These are phyloP conservation scores for Auxenochlorella pyrenoidosa DNA, from an alignment of 139 green algal genomes.

Conservation along the genomic window DNA sequence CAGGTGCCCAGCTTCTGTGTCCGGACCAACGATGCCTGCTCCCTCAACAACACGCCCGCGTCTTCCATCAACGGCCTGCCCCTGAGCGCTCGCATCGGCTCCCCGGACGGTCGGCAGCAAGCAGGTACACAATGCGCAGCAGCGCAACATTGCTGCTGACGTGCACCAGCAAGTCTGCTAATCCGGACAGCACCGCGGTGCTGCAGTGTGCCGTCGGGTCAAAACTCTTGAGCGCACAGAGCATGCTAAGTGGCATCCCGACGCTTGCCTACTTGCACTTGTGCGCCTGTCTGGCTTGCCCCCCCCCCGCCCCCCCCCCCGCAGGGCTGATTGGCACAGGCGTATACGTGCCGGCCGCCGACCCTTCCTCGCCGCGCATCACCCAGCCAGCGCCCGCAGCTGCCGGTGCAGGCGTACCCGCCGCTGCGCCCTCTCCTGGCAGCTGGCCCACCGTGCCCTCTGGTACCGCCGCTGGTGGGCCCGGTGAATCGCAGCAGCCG, in stretches of 20 bases:
- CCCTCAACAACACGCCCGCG: slow-evolving; percentile 15
- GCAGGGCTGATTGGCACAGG: slow-evolving; percentile 22
- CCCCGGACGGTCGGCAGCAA: no score
- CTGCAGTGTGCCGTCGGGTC: not conserved
- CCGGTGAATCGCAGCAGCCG: not conserved
- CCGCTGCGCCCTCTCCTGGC: not conserved
- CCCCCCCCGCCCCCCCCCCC: no score
- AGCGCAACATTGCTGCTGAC: not conserved
- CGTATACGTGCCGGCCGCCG: not conserved
- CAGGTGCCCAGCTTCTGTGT: slow-evolving; percentile 20
- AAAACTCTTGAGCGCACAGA: not conserved
- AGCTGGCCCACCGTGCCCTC: not conserved
- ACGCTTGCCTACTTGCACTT: no score
- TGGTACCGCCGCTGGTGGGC: no score
- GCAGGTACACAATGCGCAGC: no score
- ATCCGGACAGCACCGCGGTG: not conserved
- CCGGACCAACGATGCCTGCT: slow-evolving; percentile 14
- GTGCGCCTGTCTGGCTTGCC: no score
- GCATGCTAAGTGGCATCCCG: no score
- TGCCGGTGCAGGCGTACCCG: not conserved
- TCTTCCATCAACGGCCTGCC: not conserved
- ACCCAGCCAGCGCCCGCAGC: not conserved
- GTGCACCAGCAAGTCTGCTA: not conserved
- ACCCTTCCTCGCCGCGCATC: slow-evolving; percentile 18
- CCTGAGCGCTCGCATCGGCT: no score